Base-by-base conservation (phyloP, 2,329 filamentous ascomycete species). In the Monilinia polystroma region DNA sequence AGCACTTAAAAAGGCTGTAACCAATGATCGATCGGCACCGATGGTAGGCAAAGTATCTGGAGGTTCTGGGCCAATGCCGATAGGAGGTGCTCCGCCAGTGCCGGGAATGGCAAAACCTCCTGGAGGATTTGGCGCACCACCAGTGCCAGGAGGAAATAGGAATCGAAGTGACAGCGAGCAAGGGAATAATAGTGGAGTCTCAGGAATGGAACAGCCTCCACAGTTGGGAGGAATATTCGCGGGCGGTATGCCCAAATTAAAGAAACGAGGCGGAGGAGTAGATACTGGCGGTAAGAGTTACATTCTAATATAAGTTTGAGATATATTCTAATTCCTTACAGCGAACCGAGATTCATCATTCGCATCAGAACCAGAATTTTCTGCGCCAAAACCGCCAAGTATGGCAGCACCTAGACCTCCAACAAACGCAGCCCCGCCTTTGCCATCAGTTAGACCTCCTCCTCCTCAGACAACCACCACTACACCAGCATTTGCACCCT, bases 221-320 rank as follows among this genome's bases (percentile, higher is more conserved):
- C 94, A 97, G 76, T 79, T 98, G 14, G 94, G 83, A 41, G 95
- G 95, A 1, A 78, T 99, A 35, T 97, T 99, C 76, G 92, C 91
- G 1, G 93, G 92, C 47, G 95, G 94, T 49, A 98, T 98, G 86
- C 95, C 95, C 3, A 98, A 97, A 80, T 78, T 99, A 75, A 91
- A 91, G 77, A 97, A 96, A 81, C 85, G 89, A 3, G 90, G 92
- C 66, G 93, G 91, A 58, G 90, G 90, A 51, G 82, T 94, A 68
- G 85, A 92, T 78, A 94, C 91, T 1, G 91, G 88, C 77, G 84
- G 84, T 84, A 73, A 82, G 63, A 32, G 54, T 23, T 14, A 35
- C 23, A n/a, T 66, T 66, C 11, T 53, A 35, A 35, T 5, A 58
- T 52, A 8, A 43, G 57, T 52, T 16, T 47, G 32, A 14, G 26